Conservation (phyloP, 208 protist species). For the Trypanosoma platydactyli region DNA sequence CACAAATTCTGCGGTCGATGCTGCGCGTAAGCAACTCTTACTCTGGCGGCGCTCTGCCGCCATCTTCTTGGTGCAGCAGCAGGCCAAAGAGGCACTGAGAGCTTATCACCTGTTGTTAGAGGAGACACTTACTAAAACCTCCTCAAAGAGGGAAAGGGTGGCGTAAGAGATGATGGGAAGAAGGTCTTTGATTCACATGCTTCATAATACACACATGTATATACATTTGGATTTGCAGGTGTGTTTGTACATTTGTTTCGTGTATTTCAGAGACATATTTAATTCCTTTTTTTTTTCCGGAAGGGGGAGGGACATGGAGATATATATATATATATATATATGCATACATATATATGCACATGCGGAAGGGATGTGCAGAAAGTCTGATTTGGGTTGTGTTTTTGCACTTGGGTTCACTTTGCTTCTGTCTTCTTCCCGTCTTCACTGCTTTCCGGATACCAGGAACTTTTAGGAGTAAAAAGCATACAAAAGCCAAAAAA, state of each 20-base stretch:
- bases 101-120: conserved; percentile 69
- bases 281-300: too few species aligned
- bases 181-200: neutral
- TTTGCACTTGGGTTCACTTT: too few species aligned
- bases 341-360: too few species aligned
- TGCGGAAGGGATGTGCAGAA: too few species aligned
- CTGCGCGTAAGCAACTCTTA: conserved; percentile 48
- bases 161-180: neutral
- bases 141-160: neutral
- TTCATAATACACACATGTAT: neutral
- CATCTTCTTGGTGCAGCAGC: conserved; percentile 55
- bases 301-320: too few species aligned
- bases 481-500: too few species aligned
- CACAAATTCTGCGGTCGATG: conserved; percentile 40
- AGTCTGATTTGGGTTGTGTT: too few species aligned
- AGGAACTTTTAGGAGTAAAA: too few species aligned
- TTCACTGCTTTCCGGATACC: too few species aligned
- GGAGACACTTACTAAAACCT: conserved; percentile 59
- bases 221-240: neutral
- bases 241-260: neutral
- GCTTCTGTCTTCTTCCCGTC: too few species aligned
- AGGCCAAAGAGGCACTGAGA: conserved; percentile 62
- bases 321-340: too few species aligned
- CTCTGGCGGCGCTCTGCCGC: conserved; percentile 62
- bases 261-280: too few species aligned